Base-by-base conservation (phyloP, 106 monocot species). In the Dendrobium nobile region DNA sequence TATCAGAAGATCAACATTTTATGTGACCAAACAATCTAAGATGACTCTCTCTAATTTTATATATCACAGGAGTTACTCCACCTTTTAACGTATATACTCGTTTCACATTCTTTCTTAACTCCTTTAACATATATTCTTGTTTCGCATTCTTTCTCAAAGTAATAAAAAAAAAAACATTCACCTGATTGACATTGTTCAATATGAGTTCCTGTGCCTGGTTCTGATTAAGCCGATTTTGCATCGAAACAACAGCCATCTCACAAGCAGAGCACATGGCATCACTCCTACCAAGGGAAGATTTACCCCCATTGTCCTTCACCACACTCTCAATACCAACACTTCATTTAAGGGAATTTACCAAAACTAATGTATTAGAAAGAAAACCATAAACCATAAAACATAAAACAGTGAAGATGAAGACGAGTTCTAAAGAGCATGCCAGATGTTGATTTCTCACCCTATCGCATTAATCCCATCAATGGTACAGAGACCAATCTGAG, bases 181-280 rank as follows among this genome's bases (percentile, higher is more conserved):
- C 97, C 85, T 91, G 72, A 54, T 88, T 84, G 61, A 91, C 78
- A 82, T 94, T 92, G 15, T 82, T 81, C 42, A 97, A 40, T 42
- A 92, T 87, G 24, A 19, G 80, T 41, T 92, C 88, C 81, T 91
- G 79, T 1, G 94, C 91, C 77, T 86, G 28, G 45, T 97, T 97
- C 75, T 87, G 82, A 70, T 41, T 87, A 2, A 97, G 75, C 61
- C 91, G 90, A 73, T 85, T 97, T 80, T 94, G 94, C 84, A 92
- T 89, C 97, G 92, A 97, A 26, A 92, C 85, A 79, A 94, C 92
- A n/a, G 87, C 85, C 90, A 91, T 92, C 88, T 97, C 89, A 82
- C 97, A 97, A 40, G 79, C 84, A 80, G 70, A 64, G 80, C 94
- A 97, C 85, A 92, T 85, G 5, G 85, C 75, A 73, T 88, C 87